Evolutionary conservation across 2,329 filamentous ascomycete species (phyloP).

Genomic region (Emergomyces orientalis): DNA sequence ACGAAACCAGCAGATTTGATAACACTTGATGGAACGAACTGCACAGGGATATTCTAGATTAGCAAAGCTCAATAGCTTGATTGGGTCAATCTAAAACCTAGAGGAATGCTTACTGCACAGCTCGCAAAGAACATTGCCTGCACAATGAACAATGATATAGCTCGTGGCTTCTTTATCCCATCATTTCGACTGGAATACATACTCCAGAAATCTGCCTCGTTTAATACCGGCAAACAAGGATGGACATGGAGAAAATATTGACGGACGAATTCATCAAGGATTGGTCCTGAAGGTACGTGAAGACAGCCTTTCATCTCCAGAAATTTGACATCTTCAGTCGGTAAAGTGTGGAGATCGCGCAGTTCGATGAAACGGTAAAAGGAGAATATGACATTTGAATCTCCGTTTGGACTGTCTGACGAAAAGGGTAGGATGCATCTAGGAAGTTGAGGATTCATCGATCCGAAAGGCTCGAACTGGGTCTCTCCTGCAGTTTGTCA

Average conservation of each 20-base stretch:
- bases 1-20: conserved; percentile 35
- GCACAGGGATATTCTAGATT: conserved; percentile 23
- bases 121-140: conserved; percentile 26
- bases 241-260: conserved; percentile 27
- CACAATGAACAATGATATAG: conserved; percentile 25
- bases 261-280: conserved; percentile 42
- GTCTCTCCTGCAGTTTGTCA: not conserved
- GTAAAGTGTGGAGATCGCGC: conserved; percentile 15
- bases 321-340: conserved; percentile 41
- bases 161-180: conserved; percentile 7
- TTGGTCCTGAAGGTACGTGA: conserved; percentile 34
- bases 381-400: conserved; percentile 32
- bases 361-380: conserved; percentile 20
- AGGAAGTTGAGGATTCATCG: conserved; percentile 4
- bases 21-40: conserved; percentile 41
- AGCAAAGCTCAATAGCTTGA: conserved; percentile 14
- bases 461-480: conserved; percentile 4
- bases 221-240: conserved; percentile 23
- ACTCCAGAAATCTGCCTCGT: conserved; percentile 41
- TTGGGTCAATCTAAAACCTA: not conserved
- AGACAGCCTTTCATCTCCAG: conserved; percentile 41
- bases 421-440: not conserved
- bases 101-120: conserved; percentile 32
- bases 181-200: conserved; percentile 9
- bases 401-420: conserved; percentile 20